A percentile compares a stretch with the other conserved stretches of the same genome.
Conservation (phyloP, 352 stramenopile genomes). For the Globisporangium irregulare region DNA sequence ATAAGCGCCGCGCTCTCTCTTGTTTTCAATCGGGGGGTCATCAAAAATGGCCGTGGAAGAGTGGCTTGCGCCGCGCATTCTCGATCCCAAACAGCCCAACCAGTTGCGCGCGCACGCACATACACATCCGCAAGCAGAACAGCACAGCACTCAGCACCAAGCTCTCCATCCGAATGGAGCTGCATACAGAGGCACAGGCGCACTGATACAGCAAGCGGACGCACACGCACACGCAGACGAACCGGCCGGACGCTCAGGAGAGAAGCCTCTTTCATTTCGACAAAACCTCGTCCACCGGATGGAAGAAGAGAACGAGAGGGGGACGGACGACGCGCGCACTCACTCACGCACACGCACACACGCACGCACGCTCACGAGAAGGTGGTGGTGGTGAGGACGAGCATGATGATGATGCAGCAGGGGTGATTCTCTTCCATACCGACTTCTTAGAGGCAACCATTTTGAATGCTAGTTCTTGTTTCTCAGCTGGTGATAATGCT, state of each 20-base stretch:
- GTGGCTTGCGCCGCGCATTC: constrained; percentile 1
- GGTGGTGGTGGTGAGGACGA: not conserved
- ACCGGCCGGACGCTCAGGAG: constrained; percentile 4
- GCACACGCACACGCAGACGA: not conserved
- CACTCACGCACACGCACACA: constrained; percentile 10
- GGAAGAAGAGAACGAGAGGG: constrained; percentile 29
- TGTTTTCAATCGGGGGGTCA: constrained; percentile 1
- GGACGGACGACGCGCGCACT: constrained; percentile 2
- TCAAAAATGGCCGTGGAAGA: constrained; percentile 23
- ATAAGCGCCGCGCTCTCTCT: constrained; percentile 11
- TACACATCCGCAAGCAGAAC: not conserved
- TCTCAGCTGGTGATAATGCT: constrained; percentile 59
- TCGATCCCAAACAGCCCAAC: not conserved
- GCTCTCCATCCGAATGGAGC: too few relatives aligned
- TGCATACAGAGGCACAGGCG: not conserved
- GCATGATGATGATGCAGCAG: constrained; percentile 14
- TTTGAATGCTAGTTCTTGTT: constrained; percentile 64
- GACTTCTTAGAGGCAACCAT: constrained; percentile 92
- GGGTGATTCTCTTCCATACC: constrained; percentile 59
- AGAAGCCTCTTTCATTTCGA: constrained; percentile 8
- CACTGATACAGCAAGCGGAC: too few relatives aligned
- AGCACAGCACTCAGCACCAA: not conserved
- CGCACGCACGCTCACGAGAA: constrained; percentile 6
- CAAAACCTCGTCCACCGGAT: constrained; percentile 62
- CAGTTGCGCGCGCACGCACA: too few relatives aligned